Conservation (phyloP, 106 monocot species). For the Dioscorea alata region DNA sequence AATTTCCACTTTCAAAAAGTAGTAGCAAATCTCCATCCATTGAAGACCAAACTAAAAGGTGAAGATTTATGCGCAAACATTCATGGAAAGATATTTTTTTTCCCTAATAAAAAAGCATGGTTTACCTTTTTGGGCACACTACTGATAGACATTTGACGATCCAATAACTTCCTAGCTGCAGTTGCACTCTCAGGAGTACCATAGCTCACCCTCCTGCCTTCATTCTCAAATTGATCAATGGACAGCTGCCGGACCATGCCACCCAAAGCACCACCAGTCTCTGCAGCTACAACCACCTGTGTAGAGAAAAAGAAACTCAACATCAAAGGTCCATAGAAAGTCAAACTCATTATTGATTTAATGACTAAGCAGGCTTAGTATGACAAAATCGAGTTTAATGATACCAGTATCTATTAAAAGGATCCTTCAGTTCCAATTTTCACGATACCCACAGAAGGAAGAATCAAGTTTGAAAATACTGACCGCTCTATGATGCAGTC, state of each 20-base stretch:
- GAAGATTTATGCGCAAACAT: too few relatives aligned
- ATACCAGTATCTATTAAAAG: too few relatives aligned
- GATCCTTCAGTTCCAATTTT: not conserved
- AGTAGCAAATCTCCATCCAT: too few relatives aligned
- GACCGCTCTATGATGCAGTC: slow-evolving; percentile 97
- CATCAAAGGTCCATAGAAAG: too few relatives aligned
- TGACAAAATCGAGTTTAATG: too few relatives aligned
- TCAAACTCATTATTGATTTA: too few relatives aligned
- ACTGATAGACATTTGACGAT: slow-evolving; percentile 96
- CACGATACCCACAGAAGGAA: not conserved
- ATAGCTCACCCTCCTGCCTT: slow-evolving; percentile 95
- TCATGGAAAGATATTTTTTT: not conserved
- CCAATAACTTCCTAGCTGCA: slow-evolving; percentile 91
- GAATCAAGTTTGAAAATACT: slow-evolving; percentile 16
- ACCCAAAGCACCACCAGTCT: slow-evolving; percentile 92
- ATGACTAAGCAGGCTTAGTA: too few relatives aligned
- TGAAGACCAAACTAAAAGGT: too few relatives aligned
- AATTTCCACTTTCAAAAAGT: too few relatives aligned
- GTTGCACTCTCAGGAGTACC: slow-evolving; percentile 96
- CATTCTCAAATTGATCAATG: slow-evolving; percentile 99
- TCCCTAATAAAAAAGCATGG: not conserved
- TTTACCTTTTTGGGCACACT: slow-evolving; percentile 96
- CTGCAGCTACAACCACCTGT: slow-evolving; percentile 98
- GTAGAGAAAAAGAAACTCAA: not conserved
- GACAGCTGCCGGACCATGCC: slow-evolving; percentile 96